Conservation (phyloP, 2,329 filamentous ascomycete genomes). For the Thielaviopsis musarum region DNA sequence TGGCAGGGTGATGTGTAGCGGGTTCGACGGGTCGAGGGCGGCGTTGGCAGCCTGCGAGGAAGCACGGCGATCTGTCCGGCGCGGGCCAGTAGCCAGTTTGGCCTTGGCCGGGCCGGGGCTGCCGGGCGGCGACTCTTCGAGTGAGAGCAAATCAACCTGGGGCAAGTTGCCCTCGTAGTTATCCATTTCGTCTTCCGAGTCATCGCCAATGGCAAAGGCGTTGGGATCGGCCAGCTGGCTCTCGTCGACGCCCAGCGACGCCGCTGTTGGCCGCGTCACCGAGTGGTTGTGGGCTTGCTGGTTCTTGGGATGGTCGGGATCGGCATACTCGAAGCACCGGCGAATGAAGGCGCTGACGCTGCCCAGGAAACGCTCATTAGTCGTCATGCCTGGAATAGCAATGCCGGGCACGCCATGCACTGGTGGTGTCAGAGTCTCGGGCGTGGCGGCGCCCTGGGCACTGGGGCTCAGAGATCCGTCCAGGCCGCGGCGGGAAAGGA, state of each 20-base stretch:
- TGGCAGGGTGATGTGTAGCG: constrained; percentile 85
- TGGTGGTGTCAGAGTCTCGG: constrained; percentile 18
- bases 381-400: constrained; percentile 35
- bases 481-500: constrained; percentile 76
- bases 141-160: constrained; percentile 38
- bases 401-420: constrained; percentile 17
- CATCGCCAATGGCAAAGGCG: constrained; percentile 62
- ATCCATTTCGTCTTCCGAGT: constrained; percentile 36
- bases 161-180: constrained; percentile 40
- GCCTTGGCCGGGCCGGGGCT: constrained; percentile 17
- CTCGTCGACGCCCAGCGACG: constrained; percentile 1
- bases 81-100: constrained; percentile 15
- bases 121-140: constrained; percentile 25
- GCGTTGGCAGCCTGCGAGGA: constrained; percentile 68
- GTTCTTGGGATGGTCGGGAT: constrained; percentile 64
- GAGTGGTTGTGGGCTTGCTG: constrained; percentile 23
- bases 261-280: constrained; percentile 3
- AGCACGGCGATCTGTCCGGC: constrained; percentile 36
- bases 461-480: constrained; percentile 57
- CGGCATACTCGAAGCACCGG: constrained; percentile 93
- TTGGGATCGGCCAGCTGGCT: constrained; percentile 19
- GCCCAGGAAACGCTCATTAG: constrained; percentile 76
- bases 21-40: constrained; percentile 81
- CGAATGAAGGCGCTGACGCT: constrained; percentile 93
- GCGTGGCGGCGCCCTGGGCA: constrained; percentile 18